Evolutionary conservation across 1,284 basidiomycete species (phyloP), one percentile per base, ranked within the genome.

Genomic region (Papiliotrema fonsecae): DNA sequence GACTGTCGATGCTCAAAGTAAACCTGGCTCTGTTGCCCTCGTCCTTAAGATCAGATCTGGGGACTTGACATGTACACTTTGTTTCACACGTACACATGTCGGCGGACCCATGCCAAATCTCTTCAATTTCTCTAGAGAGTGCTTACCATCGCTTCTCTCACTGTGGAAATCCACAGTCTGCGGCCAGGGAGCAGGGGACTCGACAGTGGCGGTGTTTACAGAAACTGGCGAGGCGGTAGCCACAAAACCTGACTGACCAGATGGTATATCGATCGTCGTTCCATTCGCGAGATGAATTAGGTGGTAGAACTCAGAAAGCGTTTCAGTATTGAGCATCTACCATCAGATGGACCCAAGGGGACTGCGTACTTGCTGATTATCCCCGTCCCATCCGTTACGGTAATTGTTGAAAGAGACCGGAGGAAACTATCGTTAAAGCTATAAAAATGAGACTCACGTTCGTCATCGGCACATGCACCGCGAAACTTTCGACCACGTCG

Each of bases 231-330:
- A n/a, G n/a, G n/a, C n/a, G n/a, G n/a, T n/a, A n/a, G n/a, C n/a
- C n/a, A n/a, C n/a, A n/a, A n/a, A n/a, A n/a, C n/a, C n/a, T n/a
- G 28, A 4, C 27, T 37, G 42, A 4, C 60, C 60, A 14, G 60
- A 56, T 2, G 61, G 60, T 2, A 60, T 41, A 36, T 63, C 56
- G 6, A 62, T 25, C 14, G 37, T 42, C 2, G 54, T 51, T 1
- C 60, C 60, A 24, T 63, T 58, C 4, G 14, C 16, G 4, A 55
- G 49, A 10, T 46, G 41, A 2, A 62, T 16, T 1, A 40, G n/a
- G 18, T 56, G 57, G 38, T 61, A 62, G 25, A 60, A 62, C 36
- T 64, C 60, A 19, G 58, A 53, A n/a, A 54, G 24, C 4, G 37
- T 50, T 41, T 65, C 63, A 2, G 51, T 32, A 18, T 43, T 38